Evolutionary conservation across 2,329 filamentous ascomycete species (phyloP).

Genomic region (Penicillium sp.): DNA sequence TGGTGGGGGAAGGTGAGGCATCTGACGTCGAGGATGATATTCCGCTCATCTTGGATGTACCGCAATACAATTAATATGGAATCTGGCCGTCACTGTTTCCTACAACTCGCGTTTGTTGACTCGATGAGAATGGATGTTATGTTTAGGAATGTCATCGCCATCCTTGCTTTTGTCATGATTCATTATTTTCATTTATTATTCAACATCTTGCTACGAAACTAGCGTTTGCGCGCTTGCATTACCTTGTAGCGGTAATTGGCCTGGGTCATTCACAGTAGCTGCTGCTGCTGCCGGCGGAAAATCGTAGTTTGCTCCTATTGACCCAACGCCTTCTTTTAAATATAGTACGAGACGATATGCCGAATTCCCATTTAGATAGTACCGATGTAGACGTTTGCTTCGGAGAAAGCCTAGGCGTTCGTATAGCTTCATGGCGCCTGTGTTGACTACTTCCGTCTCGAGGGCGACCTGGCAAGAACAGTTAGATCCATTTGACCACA

Average conservation of each 20-base stretch:
- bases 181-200: background rate
- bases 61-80: no score
- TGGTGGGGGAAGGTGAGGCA: no score
- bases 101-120: no score
- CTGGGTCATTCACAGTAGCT: background rate
- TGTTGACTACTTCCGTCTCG: conserved; percentile 92
- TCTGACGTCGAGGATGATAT: no score
- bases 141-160: background rate
- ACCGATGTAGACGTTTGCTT: conserved; percentile 88
- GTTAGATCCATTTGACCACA: background rate
- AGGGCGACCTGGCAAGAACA: conserved; percentile 62
- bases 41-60: no score
- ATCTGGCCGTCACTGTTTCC: no score
- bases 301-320: conserved; percentile 37
- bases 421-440: conserved; percentile 84
- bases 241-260: background rate
- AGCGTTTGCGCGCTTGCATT: background rate
- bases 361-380: conserved; percentile 94
- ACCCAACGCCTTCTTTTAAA: conserved; percentile 59
- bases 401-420: conserved; percentile 87
- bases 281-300: conserved; percentile 15
- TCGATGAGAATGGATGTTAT: no score
- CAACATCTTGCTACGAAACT: background rate
- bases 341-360: conserved; percentile 85
- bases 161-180: background rate